Evolutionary conservation across 805 yeast genomes (phyloP).

Genomic region (Saturnispora sanitii): DNA sequence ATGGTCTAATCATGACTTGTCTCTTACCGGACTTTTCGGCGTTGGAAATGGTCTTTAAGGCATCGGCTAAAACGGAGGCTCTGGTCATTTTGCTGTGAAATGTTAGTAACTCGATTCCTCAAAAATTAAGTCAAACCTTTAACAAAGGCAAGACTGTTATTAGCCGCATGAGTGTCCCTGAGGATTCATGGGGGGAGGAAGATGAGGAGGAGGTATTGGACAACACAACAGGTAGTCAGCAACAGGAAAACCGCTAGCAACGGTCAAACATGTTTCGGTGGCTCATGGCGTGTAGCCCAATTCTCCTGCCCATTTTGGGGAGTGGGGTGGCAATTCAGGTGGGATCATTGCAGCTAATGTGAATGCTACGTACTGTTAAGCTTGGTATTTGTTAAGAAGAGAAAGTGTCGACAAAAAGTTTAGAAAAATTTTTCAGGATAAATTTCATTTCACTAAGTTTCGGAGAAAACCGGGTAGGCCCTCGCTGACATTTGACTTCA

Average conservation of each 20-base stretch:
- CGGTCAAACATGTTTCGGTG: not conserved
- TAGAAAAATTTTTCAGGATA: not conserved
- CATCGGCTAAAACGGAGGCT: constrained; percentile 97
- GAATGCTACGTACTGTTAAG: constrained; percentile 1
- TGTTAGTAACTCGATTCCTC: constrained; percentile 2
- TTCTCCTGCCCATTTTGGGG: not conserved
- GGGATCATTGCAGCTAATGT: too few relatives aligned
- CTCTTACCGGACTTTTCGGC: constrained; percentile 99
- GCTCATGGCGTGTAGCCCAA: not conserved
- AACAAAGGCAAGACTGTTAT: not conserved
- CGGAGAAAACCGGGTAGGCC: constrained; percentile 4
- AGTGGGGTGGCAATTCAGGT: too few relatives aligned
- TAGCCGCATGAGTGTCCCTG: constrained; percentile 40
- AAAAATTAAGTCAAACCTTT: not conserved
- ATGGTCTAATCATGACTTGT: constrained; percentile 96
- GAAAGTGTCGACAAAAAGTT: not conserved
- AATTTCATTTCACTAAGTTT: not conserved
- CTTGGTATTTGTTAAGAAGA: not conserved
- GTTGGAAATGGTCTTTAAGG: constrained; percentile 95
- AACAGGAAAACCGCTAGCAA: not conserved
- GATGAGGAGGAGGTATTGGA: constrained; percentile 3
- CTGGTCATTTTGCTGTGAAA: constrained; percentile 67
- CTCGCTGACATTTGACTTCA: not conserved
- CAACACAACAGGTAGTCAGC: not conserved
- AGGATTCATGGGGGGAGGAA: constrained; percentile 34